Evolutionary conservation across 352 stramenopile genomes (phyloP), one percentile per base, ranked within the genome.

Genomic region (Pythium phragmiticola): DNA sequence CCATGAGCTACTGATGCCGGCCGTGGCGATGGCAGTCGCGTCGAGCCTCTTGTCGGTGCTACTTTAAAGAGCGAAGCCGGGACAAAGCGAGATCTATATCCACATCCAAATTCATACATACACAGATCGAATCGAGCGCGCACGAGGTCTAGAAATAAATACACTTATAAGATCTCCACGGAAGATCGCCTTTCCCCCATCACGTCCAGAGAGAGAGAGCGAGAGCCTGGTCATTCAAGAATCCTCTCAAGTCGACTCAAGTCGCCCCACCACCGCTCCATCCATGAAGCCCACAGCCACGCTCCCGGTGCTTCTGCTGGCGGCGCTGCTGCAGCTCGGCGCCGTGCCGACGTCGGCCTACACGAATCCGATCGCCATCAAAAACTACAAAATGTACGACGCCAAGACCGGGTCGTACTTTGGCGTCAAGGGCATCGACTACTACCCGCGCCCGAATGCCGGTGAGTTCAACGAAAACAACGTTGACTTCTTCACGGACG

Each of bases 401-500:
- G 69, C 73, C 49, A 78, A 81, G 34, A 94, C 80, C 4, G 82
- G 82, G 26, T 65, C 84, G 23, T 77, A 87, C 34, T 91, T 96
- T 63, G 63, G 71, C 13, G 78, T 91, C 23, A 76, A 77, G n/a
- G 89, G 89, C 9, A 82, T 96, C 42, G 84, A 89, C 66, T 96
- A 96, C 72, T 95, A 95, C 69, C 88, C 88, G 7, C 82, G 89
- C 6, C 87, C 89, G 2, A 97, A 97, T 59, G 58, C 68, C 1
- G 89, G 89, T 34, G 61, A 82, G 46, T 57, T 87, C 19, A 60
- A 91, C 52, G 63, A 65, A 1, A 93, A 95, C 70, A 94, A 87
- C 68, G 42, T 87, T 39, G 89, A 97, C 51, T 87, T 92, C 45
- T 96, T 93, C 70, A 93, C 87, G 49, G 82, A 96, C 63, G 78